These are phyloP conservation scores for Berberis vulgaris DNA, from an alignment of 164 flowering plant species.

Conservation along the genomic window DNA sequence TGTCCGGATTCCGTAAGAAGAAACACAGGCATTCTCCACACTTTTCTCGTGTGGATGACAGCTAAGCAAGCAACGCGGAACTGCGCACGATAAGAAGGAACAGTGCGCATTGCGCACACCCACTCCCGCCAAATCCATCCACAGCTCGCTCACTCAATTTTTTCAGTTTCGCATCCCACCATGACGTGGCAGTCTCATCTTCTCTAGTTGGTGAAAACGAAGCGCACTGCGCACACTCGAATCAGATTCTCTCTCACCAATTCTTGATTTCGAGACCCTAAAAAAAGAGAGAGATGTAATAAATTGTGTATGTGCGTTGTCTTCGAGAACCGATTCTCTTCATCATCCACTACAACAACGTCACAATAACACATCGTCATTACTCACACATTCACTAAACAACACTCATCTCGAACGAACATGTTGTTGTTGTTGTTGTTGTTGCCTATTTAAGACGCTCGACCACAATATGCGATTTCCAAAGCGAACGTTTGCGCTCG, in stretches of 20 bases:
- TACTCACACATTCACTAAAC: not conserved
- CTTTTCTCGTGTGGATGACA: no score
- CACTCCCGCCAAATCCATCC: no score
- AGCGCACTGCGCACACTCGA: not conserved
- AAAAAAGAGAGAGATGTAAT: not conserved
- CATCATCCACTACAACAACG: not conserved
- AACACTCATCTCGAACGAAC: not conserved
- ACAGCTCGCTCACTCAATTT: no score
- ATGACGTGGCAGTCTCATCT: no score
- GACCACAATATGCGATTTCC: conserved; percentile 39
- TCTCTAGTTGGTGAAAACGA: conserved; percentile 7
- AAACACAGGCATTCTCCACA: no score
- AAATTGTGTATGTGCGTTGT: not conserved
- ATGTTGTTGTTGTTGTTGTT: not conserved
- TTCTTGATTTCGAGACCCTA: not conserved
- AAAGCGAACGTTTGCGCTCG: conserved; percentile 24
- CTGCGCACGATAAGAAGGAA: no score
- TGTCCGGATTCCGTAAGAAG: no score
- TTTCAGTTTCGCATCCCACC: no score
- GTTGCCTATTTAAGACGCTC: conserved; percentile 31
- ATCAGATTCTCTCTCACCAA: not conserved
- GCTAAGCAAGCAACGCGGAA: no score
- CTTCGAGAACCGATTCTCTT: not conserved
- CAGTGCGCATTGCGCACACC: no score
- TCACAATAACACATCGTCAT: not conserved